A percentile compares a stretch with the other conserved stretches of the same genome.
These are phyloP conservation scores for Suillus brevipes DNA, from an alignment of 768 basidiomycete species.

Conservation along the genomic window DNA sequence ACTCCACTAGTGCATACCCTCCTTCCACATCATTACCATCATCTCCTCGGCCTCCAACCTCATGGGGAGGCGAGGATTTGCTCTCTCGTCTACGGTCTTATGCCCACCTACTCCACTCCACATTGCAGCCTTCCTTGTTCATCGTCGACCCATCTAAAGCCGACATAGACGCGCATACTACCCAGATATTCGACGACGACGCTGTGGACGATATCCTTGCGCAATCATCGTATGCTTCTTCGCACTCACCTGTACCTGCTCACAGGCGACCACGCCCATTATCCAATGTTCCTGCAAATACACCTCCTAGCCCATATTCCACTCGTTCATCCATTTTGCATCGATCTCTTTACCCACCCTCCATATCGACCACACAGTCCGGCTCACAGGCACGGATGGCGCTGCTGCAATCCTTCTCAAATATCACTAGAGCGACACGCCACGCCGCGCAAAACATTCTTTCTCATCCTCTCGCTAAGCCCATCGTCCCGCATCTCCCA, in stretches of 20 bases:
- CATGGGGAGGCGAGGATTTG: slow-evolving; percentile 89
- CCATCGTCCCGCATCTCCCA: slow-evolving; percentile 93
- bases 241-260: slow-evolving; percentile 80
- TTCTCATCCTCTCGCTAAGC: slow-evolving; percentile 93
- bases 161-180: slow-evolving; percentile 93
- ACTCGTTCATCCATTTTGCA: slow-evolving; percentile 77
- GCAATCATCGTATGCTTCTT: slow-evolving; percentile 73
- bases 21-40: slow-evolving; percentile 56
- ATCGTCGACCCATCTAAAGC: slow-evolving; percentile 89
- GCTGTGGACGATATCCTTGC: slow-evolving; percentile 87
- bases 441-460: slow-evolving; percentile 94
- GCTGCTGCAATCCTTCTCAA: slow-evolving; percentile 91
- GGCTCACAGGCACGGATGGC: slow-evolving; percentile 75
- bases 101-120: slow-evolving; percentile 81
- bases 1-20: slow-evolving; percentile 56
- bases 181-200: slow-evolving; percentile 79
- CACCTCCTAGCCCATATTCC: slow-evolving; percentile 54
- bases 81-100: slow-evolving; percentile 74
- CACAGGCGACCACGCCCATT: slow-evolving; percentile 76
- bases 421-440: slow-evolving; percentile 88
- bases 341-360: slow-evolving; percentile 62
- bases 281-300: slow-evolving; percentile 31
- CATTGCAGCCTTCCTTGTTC: slow-evolving; percentile 81
- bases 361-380: slow-evolving; percentile 50
- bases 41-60: slow-evolving; percentile 43